These are phyloP conservation scores for Phytophthora pisi DNA, from an alignment of 352 stramenopile genomes.

Conservation along the genomic window DNA sequence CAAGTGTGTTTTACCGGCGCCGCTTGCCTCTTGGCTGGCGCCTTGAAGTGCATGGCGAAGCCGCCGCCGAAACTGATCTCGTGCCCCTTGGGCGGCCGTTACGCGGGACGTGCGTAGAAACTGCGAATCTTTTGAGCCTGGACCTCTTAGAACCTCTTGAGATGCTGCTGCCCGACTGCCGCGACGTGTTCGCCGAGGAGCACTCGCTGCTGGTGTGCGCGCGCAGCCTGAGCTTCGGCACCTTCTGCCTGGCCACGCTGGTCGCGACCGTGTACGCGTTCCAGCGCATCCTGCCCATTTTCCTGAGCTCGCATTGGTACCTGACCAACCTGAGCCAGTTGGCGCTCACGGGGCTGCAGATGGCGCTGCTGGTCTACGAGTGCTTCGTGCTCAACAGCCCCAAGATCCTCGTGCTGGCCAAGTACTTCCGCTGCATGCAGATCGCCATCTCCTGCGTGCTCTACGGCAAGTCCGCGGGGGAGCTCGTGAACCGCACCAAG, in stretches of 20 bases:
- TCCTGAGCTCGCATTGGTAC: constrained; percentile 64
- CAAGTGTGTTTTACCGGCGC: too few relatives aligned
- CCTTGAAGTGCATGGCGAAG: neutral
- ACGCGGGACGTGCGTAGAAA: constrained; percentile 13
- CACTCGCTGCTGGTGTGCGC: constrained; percentile 55
- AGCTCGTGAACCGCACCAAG: constrained; percentile 53
- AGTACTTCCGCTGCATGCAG: constrained; percentile 76
- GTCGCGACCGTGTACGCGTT: constrained; percentile 47
- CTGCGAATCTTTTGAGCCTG: too few relatives aligned
- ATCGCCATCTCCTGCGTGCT: constrained; percentile 72
- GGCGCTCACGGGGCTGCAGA: constrained; percentile 59
- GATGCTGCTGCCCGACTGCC: constrained; percentile 63
- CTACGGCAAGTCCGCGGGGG: constrained; percentile 70
- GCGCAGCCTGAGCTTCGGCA: constrained; percentile 67
- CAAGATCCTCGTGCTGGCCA: constrained; percentile 67
- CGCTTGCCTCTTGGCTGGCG: neutral
- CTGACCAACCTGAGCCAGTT: constrained; percentile 67
- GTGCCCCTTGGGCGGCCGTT: constrained; percentile 8
- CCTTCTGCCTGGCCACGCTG: constrained; percentile 60
- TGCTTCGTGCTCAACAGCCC: constrained; percentile 64
- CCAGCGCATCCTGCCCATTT: constrained; percentile 61
- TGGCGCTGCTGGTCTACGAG: constrained; percentile 68
- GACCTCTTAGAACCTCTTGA: neutral
- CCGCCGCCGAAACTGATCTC: constrained; percentile 7
- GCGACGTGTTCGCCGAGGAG: constrained; percentile 41